phyloP scores from a whole-genome alignment of 371 early-diverging fungal species.

The Circinella umbellata region DNA sequence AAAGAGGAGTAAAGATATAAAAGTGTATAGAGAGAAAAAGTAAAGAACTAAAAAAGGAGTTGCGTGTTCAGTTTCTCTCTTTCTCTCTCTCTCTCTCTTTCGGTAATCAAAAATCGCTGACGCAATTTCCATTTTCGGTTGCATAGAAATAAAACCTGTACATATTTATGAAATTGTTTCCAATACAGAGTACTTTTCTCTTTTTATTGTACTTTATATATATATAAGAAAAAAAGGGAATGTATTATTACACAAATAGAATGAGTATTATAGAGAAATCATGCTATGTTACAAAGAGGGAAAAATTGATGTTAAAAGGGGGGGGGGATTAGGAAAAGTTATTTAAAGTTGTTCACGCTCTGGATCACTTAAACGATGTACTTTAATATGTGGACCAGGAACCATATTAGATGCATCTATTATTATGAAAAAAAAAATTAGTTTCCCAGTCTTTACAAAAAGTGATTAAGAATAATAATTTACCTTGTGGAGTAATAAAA shows the following conservation, averaged over 20 bases:
- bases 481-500: slow-evolving; percentile 94
- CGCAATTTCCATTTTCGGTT: neutral
- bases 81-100: neutral
- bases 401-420: slow-evolving; percentile 60
- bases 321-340: too few relatives aligned
- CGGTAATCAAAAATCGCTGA: neutral
- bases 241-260: too few relatives aligned
- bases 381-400: slow-evolving; percentile 71
- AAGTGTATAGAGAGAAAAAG: too few relatives aligned
- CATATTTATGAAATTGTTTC: too few relatives aligned
- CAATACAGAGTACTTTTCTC: too few relatives aligned
- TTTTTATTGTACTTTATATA: too few relatives aligned
- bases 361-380: slow-evolving; percentile 75
- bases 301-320: neutral
- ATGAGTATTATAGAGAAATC: neutral
- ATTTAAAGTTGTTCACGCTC: slow-evolving; percentile 45
- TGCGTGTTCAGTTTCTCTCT: too few relatives aligned
- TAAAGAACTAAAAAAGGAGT: too few relatives aligned
- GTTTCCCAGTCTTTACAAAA: too few relatives aligned
- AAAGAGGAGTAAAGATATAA: too few relatives aligned
- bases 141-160: neutral
- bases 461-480: neutral
- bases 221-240: too few relatives aligned
- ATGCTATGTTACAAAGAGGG: neutral
- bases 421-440: neutral